phyloP scores from a whole-genome alignment of 169 alveolate species.

The Eimeria maxima region DNA sequence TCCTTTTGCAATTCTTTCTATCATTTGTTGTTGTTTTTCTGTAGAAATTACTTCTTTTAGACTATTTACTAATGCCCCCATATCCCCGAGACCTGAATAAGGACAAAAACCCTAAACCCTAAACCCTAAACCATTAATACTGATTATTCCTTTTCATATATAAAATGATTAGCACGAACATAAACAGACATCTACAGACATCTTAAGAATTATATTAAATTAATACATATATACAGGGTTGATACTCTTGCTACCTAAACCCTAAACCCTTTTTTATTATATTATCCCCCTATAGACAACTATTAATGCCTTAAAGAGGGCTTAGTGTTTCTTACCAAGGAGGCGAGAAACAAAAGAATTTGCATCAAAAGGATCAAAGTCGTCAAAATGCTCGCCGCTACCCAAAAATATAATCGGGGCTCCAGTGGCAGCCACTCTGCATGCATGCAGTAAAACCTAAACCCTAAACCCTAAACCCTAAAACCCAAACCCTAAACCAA shows the following conservation, averaged over 20 bases:
- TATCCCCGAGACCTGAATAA: conserved; percentile 98
- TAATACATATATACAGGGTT: too few relatives aligned
- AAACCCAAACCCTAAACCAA: conserved; percentile 20
- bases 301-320: too few relatives aligned
- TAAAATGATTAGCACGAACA: too few relatives aligned
- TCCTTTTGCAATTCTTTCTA: conserved; percentile 97
- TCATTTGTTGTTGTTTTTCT: conserved; percentile 97
- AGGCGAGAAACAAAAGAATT: conserved; percentile 98
- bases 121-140: neutral
- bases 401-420: conserved; percentile 98
- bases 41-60: conserved; percentile 97
- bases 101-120: neutral
- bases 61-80: conserved; percentile 97
- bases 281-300: too few relatives aligned
- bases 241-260: too few relatives aligned
- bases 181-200: too few relatives aligned
- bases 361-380: conserved; percentile 99
- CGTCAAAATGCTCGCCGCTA: conserved; percentile 99
- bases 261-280: too few relatives aligned
- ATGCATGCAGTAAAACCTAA: neutral
- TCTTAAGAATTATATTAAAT: too few relatives aligned
- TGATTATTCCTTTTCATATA: too few relatives aligned
- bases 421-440: conserved; percentile 96
- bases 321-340: conserved; percentile 92
- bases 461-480: conserved; percentile 42